phyloP scores from a whole-genome alignment of 257 asterid genomes.

The Fraxinus pennsylvanica region DNA sequence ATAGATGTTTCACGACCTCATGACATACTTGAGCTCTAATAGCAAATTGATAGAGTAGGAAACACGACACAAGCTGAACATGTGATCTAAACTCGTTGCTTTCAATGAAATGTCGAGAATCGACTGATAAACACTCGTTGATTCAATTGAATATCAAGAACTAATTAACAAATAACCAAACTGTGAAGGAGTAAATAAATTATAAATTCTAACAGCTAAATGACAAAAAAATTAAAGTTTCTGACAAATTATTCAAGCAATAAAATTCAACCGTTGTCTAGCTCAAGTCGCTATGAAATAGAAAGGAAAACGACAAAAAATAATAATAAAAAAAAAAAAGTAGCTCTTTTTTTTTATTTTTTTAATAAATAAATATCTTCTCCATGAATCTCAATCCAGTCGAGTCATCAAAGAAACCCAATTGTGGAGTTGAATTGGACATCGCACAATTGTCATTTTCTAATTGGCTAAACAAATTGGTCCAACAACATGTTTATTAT shows the following conservation, averaged over 20 bases:
- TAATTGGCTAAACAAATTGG: background rate
- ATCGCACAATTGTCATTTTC: background rate
- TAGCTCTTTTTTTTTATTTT: background rate
- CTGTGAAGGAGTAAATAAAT: too few relatives aligned
- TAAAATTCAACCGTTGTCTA: too few relatives aligned
- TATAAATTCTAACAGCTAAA: too few relatives aligned
- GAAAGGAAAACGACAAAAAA: background rate
- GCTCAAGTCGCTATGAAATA: too few relatives aligned
- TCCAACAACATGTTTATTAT: conserved; percentile 24
- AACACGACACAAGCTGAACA: background rate
- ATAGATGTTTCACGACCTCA: background rate
- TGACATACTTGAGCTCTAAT: background rate
- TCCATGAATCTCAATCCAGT: background rate
- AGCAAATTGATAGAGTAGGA: background rate
- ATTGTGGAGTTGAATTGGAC: background rate
- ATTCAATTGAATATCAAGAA: too few relatives aligned
- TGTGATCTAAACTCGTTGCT: background rate
- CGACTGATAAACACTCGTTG: too few relatives aligned
- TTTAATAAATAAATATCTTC: background rate
- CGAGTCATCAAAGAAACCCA: background rate
- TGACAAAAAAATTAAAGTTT: too few relatives aligned
- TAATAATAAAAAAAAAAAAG: too few relatives aligned
- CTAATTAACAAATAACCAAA: too few relatives aligned
- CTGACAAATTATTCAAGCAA: too few relatives aligned
- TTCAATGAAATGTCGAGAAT: too few relatives aligned